These are phyloP conservation scores for Lasiosphaeria hispida DNA, from an alignment of 495 filamentous ascomycete species.

Conservation along the genomic window DNA sequence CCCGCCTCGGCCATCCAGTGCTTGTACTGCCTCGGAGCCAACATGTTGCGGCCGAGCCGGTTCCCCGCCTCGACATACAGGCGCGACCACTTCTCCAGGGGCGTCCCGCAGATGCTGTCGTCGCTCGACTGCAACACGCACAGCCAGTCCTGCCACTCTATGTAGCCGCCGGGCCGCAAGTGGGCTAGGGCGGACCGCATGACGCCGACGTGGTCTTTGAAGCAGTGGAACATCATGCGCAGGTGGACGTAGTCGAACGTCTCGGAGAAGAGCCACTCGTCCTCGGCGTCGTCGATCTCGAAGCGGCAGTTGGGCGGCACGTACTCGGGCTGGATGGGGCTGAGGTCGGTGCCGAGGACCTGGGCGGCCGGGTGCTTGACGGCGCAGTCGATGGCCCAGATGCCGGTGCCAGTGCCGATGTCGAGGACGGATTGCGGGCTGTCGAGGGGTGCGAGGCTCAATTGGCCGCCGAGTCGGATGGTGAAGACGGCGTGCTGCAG, in stretches of 20 bases:
- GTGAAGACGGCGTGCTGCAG: slow-evolving; percentile 42
- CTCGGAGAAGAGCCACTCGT: slow-evolving; percentile 44
- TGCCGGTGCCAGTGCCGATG: slow-evolving; percentile 39
- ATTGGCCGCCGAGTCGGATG: background rate
- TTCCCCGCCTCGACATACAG: slow-evolving; percentile 26
- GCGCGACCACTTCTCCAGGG: slow-evolving; percentile 25
- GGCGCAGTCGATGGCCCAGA: slow-evolving; percentile 55
- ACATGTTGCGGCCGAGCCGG: slow-evolving; percentile 21
- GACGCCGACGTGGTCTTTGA: slow-evolving; percentile 41
- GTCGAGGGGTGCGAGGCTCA: slow-evolving; percentile 49
- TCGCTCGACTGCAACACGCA: slow-evolving; percentile 30
- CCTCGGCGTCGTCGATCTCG: slow-evolving; percentile 51
- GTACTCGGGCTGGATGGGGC: slow-evolving; percentile 18
- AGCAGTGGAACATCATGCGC: slow-evolving; percentile 46
- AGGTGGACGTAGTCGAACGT: slow-evolving; percentile 52
- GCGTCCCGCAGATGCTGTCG: slow-evolving; percentile 23
- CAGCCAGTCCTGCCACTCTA: slow-evolving; percentile 48
- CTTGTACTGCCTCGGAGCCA: slow-evolving; percentile 20
- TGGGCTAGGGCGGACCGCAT: slow-evolving; percentile 40
- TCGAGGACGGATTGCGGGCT: slow-evolving; percentile 51
- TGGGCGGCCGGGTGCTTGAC: slow-evolving; percentile 48
- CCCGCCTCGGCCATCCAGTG: slow-evolving; percentile 35
- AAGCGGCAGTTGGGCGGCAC: slow-evolving; percentile 49
- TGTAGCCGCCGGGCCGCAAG: slow-evolving; percentile 45
- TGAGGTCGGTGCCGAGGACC: slow-evolving; percentile 20